Conservation (phyloP, 1,284 basidiomycete species). For the Tilletia horrida region DNA sequence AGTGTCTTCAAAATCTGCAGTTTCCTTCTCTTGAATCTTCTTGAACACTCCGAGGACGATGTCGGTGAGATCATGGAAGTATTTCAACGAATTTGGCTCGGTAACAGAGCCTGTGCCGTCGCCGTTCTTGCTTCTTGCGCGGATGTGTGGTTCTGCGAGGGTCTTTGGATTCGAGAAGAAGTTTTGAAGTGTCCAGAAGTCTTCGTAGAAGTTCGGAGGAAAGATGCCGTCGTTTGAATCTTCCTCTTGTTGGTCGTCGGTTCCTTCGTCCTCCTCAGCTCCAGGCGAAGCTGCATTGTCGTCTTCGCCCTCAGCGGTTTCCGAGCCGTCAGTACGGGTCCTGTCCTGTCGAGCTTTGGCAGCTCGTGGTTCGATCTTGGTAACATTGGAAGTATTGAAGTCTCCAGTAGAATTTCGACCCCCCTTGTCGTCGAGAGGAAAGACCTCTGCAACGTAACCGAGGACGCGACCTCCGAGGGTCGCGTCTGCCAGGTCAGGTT, state of each 20-base stretch:
- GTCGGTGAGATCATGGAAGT: not conserved
- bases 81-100: constrained; percentile 5
- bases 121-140: not conserved
- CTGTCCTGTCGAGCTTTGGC: not conserved
- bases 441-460: constrained; percentile 77
- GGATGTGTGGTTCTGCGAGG: constrained; percentile 22
- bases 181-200: constrained; percentile 47
- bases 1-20: constrained; percentile 21
- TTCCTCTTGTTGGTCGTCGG: constrained; percentile 21
- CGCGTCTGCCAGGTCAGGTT: constrained; percentile 71
- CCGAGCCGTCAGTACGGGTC: constrained; percentile 10
- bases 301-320: constrained; percentile 30
- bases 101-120: not conserved
- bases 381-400: constrained; percentile 64
- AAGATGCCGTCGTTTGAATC: constrained; percentile 16
- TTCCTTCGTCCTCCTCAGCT: constrained; percentile 25
- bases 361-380: constrained; percentile 30
- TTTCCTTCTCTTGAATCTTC: constrained; percentile 63
- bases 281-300: constrained; percentile 13
- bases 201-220: constrained; percentile 38
- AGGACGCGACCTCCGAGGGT: constrained; percentile 83
- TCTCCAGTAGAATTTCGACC: constrained; percentile 85
- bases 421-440: constrained; percentile 80
- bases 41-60: not conserved
- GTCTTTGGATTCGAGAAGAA: constrained; percentile 45